Evolutionary conservation across 345 rosid genomes (phyloP), one percentile per base, ranked within the genome.

Genomic region (Camelina laxa): DNA sequence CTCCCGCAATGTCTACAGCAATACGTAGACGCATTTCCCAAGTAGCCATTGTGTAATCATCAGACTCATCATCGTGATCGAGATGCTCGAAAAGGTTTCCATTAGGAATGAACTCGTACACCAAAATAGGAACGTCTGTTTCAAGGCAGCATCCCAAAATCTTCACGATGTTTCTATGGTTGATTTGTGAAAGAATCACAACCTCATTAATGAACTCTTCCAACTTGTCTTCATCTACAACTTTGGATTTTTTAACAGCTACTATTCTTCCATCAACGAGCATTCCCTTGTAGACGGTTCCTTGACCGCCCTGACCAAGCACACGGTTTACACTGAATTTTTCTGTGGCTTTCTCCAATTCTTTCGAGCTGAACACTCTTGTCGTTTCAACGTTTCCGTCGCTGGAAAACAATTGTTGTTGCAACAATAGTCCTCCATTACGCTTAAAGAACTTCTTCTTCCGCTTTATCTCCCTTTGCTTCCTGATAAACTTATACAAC

Each of bases 201-300:
- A 84, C 81, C 47, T 86, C 86, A 19, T 84, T 84, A 31, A 87
- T 75, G 66, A 84, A 87, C 58, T 80, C 86, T 61, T 82, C 81
- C 5, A 80, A 60, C 67, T 84, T 84, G 65, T 75, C 80, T 16
- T 69, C 63, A 4, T 87, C 84, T 20, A 83, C 72, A 1, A 48
- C 47, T 67, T 74, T 83, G 0, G 87, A 81, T 36, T 80, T 84
- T 64, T 86, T 84, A 0, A 84, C 78, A 1, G 87, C 87, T 33
- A 85, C 79, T 0, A 68, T 33, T 30, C 14, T 79, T 3, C 75
- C 75, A 33, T 82, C 83, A 3, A 31, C 51, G 0, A 82, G 71
- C 51, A 73, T 65, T 45, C 87, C 89, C 16, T 82, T 80, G 66
- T 76, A 86, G 1, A 86, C 87, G 0, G 78, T 84, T 0, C 87